Conservation (phyloP, 2,329 filamentous ascomycete species). For the Calonectria honghensis region DNA sequence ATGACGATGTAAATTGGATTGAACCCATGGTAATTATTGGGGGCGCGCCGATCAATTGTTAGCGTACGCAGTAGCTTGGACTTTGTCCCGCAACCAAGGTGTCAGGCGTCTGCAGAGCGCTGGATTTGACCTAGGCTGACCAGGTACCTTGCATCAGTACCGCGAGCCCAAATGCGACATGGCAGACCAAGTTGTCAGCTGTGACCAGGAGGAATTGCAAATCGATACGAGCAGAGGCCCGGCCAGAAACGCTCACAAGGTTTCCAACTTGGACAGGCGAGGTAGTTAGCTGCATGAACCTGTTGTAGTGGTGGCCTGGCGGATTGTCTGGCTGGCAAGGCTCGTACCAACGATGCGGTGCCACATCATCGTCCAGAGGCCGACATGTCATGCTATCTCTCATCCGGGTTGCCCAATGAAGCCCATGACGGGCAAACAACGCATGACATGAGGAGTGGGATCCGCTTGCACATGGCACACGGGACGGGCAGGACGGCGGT, state of each 20-base stretch:
- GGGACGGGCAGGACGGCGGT: slow-evolving; percentile 13
- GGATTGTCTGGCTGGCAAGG: slow-evolving; percentile 23
- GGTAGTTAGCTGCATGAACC: slow-evolving; percentile 34
- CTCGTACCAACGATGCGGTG: slow-evolving; percentile 48
- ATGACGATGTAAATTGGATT: slow-evolving; percentile 3
- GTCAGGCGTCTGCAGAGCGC: slow-evolving; percentile 23
- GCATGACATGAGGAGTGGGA: slow-evolving; percentile 28
- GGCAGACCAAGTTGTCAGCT: neutral
- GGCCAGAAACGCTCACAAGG: neutral
- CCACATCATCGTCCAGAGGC: slow-evolving; percentile 50
- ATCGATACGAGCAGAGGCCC: neutral
- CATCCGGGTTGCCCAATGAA: slow-evolving; percentile 29
- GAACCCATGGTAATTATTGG: slow-evolving; percentile 11
- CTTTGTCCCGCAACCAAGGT: slow-evolving; percentile 23
- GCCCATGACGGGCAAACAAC: neutral
- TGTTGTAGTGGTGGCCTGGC: slow-evolving; percentile 28
- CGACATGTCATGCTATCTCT: slow-evolving; percentile 43
- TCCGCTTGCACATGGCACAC: slow-evolving; percentile 23
- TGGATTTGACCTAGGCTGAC: neutral
- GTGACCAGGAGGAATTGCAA: neutral
- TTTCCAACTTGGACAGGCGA: neutral
- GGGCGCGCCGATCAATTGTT: slow-evolving; percentile 17
- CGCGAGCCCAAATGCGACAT: slow-evolving; percentile 7
- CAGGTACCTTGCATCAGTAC: slow-evolving; percentile 23
- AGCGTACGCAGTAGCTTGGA: slow-evolving; percentile 6